Evolutionary conservation across 345 rosid species (phyloP), one percentile per base, ranked within the genome.

Genomic region (Trapa incisa): DNA sequence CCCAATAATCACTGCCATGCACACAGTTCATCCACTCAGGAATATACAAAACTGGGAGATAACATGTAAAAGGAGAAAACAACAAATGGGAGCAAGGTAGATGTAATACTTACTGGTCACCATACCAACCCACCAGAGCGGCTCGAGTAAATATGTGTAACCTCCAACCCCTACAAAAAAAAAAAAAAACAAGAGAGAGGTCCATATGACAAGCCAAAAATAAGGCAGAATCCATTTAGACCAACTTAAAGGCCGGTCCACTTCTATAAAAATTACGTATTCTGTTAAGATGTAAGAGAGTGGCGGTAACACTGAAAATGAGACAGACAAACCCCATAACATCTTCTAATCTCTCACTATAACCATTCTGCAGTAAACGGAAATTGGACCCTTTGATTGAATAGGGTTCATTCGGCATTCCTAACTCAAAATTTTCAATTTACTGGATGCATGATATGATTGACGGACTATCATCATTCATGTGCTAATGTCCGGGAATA

Each of bases 81-180:
- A 42, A 22, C 9, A 8, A 14, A 57, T 22, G 15, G 37, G 3
- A 65, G 12, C 2, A 37, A 66, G 12, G 52, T 53, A 65, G 47
- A 37, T 33, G 63, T 17, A 67, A 48, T 52, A 84, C 89, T 81
- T 75, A 89, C 96, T 92, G 61, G 91, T 85, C 32, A 87, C 74
- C 89, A 92, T 85, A 75, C 98, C 98, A 0, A 76, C 88, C 98
- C 98, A 91, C 98, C 98, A 92, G 43, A 92, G 89, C 5, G 98
- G 98, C 85, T 89, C 96, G 22, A 87, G 60, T 78, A 89, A 83
- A 78, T 92, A 92, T 6, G 96, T 83, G 70, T 92, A 89, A 72
- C 98, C 96, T 56, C 98, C 96, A 65, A 83, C 79, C 33, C 96
- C 98, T 89, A 68, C 61, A 79, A 71, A 67, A 65, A 68, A 43